These are phyloP conservation scores for Atkinsonella texensis DNA, from an alignment of 2,329 filamentous ascomycete genomes.

Conservation along the genomic window DNA sequence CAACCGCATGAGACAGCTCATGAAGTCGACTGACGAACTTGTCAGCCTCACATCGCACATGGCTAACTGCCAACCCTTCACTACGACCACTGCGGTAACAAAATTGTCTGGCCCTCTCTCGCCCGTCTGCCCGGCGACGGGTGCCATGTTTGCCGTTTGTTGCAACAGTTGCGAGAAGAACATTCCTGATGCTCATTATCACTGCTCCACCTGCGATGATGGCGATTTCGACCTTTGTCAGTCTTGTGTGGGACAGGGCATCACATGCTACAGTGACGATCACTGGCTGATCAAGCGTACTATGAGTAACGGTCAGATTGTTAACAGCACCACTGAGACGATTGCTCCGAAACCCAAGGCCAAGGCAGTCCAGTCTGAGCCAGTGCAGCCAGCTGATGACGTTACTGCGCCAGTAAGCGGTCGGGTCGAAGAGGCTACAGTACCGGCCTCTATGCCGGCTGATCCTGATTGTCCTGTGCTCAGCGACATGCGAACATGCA, in stretches of 20 bases:
- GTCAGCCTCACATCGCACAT: conserved; percentile 4
- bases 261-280: conserved; percentile 62
- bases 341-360: conserved; percentile 51
- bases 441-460: background rate
- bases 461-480: conserved; percentile 8
- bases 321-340: conserved; percentile 76
- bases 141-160: conserved; percentile 60
- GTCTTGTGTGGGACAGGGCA: conserved; percentile 61
- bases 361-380: conserved; percentile 12
- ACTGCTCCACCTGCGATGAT: conserved; percentile 85
- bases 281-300: conserved; percentile 95
- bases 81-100: background rate
- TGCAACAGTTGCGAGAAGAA: conserved; percentile 81
- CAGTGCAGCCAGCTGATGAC: conserved; percentile 2
- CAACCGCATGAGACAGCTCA: conserved; percentile 14
- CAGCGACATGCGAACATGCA: conserved; percentile 52
- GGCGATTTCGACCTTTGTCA: conserved; percentile 93
- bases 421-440: background rate
- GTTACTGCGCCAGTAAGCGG: background rate
- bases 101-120: background rate
- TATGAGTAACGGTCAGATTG: conserved; percentile 64
- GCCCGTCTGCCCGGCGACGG: background rate
- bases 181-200: conserved; percentile 76
- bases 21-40: conserved; percentile 12
- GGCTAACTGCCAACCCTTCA: conserved; percentile 2